phyloP scores from a whole-genome alignment of 495 filamentous ascomycete species.

The Penicillium coffeae region DNA sequence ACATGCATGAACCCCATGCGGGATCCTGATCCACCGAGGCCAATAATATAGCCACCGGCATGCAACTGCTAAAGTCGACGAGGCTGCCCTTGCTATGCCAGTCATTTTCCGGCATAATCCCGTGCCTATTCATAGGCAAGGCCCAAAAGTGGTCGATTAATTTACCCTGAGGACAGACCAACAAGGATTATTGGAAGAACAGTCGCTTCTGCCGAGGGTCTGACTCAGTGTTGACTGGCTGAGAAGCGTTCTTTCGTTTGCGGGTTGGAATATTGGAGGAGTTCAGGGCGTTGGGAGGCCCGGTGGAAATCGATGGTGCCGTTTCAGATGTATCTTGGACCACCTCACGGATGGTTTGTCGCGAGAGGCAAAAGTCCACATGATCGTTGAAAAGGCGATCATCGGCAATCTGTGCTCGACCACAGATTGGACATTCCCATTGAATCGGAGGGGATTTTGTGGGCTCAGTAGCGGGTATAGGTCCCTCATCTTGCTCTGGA shows the following conservation, averaged over 20 bases:
- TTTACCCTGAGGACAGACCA: no score
- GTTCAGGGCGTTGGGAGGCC: neutral
- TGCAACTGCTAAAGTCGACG: no score
- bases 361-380: conserved; percentile 88
- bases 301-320: neutral
- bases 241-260: conserved; percentile 29
- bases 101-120: no score
- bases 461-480: neutral
- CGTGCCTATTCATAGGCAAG: no score
- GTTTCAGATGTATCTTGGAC: conserved; percentile 47
- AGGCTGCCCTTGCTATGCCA: no score
- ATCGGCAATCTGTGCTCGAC: conserved; percentile 64
- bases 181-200: conserved; percentile 30
- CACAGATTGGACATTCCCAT: conserved; percentile 90
- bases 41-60: no score
- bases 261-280: conserved; percentile 7
- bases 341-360: conserved; percentile 77
- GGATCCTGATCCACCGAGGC: no score
- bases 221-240: conserved; percentile 3
- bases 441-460: conserved; percentile 31
- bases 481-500: neutral
- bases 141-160: no score
- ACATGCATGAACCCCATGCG: no score
- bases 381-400: conserved; percentile 86
- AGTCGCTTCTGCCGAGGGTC: conserved; percentile 39